phyloP scores from a whole-genome alignment of 495 filamentous ascomycete genomes.

The Aspergillus conjunctus region DNA sequence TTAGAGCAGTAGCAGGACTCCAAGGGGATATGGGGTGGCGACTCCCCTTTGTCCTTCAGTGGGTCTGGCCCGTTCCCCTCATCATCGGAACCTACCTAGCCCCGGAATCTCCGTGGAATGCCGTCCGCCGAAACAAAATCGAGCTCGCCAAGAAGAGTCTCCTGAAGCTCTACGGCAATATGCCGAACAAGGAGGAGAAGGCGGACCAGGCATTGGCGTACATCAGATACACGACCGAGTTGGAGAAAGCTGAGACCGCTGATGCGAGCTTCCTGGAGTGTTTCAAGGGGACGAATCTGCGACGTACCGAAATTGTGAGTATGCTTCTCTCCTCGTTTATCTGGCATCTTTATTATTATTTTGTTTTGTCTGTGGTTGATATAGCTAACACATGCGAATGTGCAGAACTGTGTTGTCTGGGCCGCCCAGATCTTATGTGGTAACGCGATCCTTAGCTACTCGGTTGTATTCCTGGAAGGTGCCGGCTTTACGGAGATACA shows the following conservation, averaged over 20 bases:
- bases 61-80: slow-evolving; percentile 55
- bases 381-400: background rate
- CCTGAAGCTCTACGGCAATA: slow-evolving; percentile 35
- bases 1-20: slow-evolving; percentile 32
- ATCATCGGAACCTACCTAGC: slow-evolving; percentile 44
- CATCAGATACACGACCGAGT: slow-evolving; percentile 38
- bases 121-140: slow-evolving; percentile 43
- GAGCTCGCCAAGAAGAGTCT: slow-evolving; percentile 46
- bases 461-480: slow-evolving; percentile 44
- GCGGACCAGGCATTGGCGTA: slow-evolving; percentile 57
- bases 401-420: slow-evolving; percentile 45
- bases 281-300: slow-evolving; percentile 41
- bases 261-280: slow-evolving; percentile 39
- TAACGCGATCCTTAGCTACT: slow-evolving; percentile 36
- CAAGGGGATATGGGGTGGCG: slow-evolving; percentile 50
- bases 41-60: slow-evolving; percentile 58
- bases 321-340: slow-evolving; percentile 52
- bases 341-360: slow-evolving; percentile 24
- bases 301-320: slow-evolving; percentile 53
- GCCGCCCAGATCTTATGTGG: slow-evolving; percentile 38
- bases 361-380: background rate
- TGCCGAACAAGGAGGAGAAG: slow-evolving; percentile 39
- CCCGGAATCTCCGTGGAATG: slow-evolving; percentile 51
- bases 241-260: slow-evolving; percentile 36
- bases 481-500: slow-evolving; percentile 34